These are phyloP conservation scores for Syzygium aromaticum DNA, from an alignment of 345 rosid species.

Conservation along the genomic window DNA sequence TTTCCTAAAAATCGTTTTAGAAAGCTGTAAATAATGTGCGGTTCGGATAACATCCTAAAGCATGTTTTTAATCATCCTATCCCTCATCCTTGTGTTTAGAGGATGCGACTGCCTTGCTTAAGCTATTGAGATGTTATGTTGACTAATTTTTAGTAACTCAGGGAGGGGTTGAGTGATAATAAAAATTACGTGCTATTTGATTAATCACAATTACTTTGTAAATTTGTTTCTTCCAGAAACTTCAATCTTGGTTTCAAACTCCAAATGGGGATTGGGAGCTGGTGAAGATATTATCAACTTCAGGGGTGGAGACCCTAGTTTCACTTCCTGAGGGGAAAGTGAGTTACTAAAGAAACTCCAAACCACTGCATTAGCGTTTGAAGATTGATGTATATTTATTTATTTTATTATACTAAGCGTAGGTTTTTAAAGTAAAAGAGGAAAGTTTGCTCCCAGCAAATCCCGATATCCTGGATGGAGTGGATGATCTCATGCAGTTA, in stretches of 20 bases:
- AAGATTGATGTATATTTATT: conserved; percentile 6
- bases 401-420: conserved; percentile 2
- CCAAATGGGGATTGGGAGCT: conserved; percentile 87
- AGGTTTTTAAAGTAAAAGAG: conserved; percentile 65
- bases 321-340: conserved; percentile 76
- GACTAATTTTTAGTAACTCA: not conserved
- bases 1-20: not conserved
- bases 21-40: not conserved
- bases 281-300: conserved; percentile 57
- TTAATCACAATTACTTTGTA: conserved; percentile 1
- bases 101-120: not conserved
- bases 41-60: not conserved
- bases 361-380: conserved; percentile 3
- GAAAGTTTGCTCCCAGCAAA: conserved; percentile 79
- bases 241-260: conserved; percentile 84
- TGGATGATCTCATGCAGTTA: conserved; percentile 96
- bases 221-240: conserved; percentile 46
- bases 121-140: not conserved
- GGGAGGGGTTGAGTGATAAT: not conserved
- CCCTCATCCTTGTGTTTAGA: not conserved
- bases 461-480: conserved; percentile 98
- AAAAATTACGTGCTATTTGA: not conserved
- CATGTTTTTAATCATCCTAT: not conserved
- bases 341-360: conserved; percentile 18
- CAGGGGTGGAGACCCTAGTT: conserved; percentile 60